Evolutionary conservation across 306 rosid genomes (phyloP), one percentile per base, ranked within the genome.

Genomic region (Purshia tridentata): DNA sequence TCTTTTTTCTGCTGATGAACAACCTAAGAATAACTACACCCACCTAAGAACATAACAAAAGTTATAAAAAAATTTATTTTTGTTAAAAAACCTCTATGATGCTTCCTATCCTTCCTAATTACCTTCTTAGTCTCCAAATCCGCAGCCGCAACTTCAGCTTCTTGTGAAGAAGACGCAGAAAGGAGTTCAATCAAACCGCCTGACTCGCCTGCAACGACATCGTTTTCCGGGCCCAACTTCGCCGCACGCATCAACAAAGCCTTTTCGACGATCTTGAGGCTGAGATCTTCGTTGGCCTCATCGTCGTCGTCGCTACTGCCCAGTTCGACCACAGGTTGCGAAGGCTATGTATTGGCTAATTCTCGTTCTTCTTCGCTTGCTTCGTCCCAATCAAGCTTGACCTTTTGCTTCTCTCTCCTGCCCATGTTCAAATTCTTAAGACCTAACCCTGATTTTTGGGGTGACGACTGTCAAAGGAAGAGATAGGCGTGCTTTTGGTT

Each of bases 201-300:
- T 9, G 44, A 56, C 42, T 52, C 72, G 22, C 9, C 65, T 1
- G 40, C 42, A 49, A 69, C 59, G 11, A 2, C 56, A 29, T 55
- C 76, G 6, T 22, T 49, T 58, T 82, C 83, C 0, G 74, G 14
- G 6, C 76, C 55, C 45, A 69, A 51, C 65, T 76, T 86, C 7
- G 81, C 80, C 4, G 80, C 78, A 6, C 97, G 95, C 79, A 73
- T 76, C 68, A 74, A 65, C 59, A 82, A 18, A 4, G 97, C 79
- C 63, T 88, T 92, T 78, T 88, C 86, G 4, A 88, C 86, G 51
- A 87, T 86, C 70, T 87, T 81, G 58, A 92, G 83, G 72, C 85
- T 90, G 48, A 87, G 81, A 86, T 92, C 98, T 70, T 88, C 87
- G 81, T 88, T 90, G 10, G 92, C 97, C 76, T 84, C 98, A 0